Conservation (phyloP, 2,329 filamentous ascomycete genomes). For the Curvularia lunata region DNA sequence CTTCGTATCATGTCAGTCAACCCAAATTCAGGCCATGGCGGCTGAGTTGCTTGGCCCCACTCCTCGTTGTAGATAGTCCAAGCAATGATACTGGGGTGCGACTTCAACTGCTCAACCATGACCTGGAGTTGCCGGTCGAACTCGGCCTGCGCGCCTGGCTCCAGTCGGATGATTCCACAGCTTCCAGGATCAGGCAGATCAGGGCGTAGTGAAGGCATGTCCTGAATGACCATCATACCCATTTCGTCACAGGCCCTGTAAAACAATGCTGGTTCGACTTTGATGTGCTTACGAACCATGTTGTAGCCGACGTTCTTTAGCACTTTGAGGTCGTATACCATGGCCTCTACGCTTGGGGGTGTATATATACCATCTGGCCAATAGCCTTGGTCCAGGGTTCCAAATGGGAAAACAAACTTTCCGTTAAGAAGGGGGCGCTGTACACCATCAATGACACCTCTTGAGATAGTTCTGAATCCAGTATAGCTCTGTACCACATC, state of each 20-base stretch:
- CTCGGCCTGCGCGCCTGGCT: constrained; percentile 63
- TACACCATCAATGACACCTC: constrained; percentile 63
- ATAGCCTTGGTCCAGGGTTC: constrained; percentile 72
- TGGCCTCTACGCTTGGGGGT: constrained; percentile 69
- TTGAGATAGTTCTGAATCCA: constrained; percentile 69
- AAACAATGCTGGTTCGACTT: constrained; percentile 70
- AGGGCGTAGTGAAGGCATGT: constrained; percentile 68
- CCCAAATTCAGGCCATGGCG: constrained; percentile 61
- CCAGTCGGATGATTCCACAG: constrained; percentile 25
- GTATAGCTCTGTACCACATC: constrained; percentile 70
- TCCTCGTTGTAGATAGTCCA: constrained; percentile 77
- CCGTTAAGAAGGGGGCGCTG: constrained; percentile 70
- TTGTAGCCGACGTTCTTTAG: constrained; percentile 73
- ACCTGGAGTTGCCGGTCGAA: constrained; percentile 69
- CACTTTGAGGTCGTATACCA: constrained; percentile 69
- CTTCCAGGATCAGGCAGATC: constrained; percentile 24
- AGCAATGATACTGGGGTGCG: constrained; percentile 68
- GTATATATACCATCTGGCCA: constrained; percentile 74
- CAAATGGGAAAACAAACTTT: constrained; percentile 71
- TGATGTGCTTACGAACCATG: constrained; percentile 75
- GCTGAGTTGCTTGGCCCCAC: constrained; percentile 65
- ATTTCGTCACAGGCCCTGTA: constrained; percentile 72
- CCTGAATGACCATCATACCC: constrained; percentile 71
- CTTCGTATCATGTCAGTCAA: constrained; percentile 62
- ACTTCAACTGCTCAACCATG: constrained; percentile 67